phyloP scores from a whole-genome alignment of 139 green algal species.

The Pseudopediastrum boryanum region DNA sequence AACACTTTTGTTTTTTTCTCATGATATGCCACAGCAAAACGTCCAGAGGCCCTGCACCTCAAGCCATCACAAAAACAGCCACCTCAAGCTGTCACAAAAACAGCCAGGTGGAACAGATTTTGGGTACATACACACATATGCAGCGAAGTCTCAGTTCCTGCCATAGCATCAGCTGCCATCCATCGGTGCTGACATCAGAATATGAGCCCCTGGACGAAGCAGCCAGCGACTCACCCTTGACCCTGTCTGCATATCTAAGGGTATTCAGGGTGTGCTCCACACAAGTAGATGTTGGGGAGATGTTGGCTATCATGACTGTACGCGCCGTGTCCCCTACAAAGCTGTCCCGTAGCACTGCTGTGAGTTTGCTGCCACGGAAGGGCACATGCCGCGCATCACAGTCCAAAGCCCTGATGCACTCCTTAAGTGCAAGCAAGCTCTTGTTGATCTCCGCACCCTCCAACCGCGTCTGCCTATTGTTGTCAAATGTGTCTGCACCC shows the following conservation, averaged over 20 bases:
- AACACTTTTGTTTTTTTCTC: no score
- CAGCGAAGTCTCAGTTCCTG: no score
- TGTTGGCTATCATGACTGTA: constrained; percentile 99
- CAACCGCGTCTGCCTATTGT: constrained; percentile 85
- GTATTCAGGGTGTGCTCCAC: constrained; percentile 99
- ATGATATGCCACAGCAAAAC: no score
- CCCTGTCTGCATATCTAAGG: constrained; percentile 95
- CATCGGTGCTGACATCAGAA: no score
- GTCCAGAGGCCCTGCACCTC: no score
- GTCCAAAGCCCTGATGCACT: constrained; percentile 94
- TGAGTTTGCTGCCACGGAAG: constrained; percentile 70
- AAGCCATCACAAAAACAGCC: no score
- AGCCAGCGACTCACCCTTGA: constrained; percentile 89
- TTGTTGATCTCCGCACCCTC: constrained; percentile 99
- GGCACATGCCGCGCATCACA: constrained; percentile 90
- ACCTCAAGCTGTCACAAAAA: no score
- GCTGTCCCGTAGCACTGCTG: constrained; percentile 70
- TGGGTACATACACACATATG: no score
- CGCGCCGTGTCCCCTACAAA: constrained; percentile 82
- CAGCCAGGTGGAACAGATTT: no score
- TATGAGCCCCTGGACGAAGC: no score
- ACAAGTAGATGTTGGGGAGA: constrained; percentile 83
- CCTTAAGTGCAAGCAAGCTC: constrained; percentile 94
- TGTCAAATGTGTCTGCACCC: constrained; percentile 97
- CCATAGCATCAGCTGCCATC: no score